These are phyloP conservation scores for Clavulina sp. DNA, from an alignment of 768 basidiomycete genomes.

Conservation along the genomic window DNA sequence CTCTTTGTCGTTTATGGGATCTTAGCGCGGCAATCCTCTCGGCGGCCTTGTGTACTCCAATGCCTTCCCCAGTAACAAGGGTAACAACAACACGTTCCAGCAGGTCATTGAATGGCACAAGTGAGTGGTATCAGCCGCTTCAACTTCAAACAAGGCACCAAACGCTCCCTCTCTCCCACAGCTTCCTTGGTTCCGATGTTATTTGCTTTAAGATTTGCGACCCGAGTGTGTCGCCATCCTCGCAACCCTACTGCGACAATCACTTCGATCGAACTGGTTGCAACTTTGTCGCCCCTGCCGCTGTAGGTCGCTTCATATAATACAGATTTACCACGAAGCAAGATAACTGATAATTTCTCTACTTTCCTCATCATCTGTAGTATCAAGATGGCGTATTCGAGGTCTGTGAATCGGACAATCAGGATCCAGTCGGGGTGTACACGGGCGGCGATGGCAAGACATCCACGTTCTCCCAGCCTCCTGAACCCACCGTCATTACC, in stretches of 20 bases:
- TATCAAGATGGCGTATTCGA: slow-evolving; percentile 13
- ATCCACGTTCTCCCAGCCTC: neutral
- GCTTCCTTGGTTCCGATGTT: slow-evolving; percentile 16
- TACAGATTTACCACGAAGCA: no score
- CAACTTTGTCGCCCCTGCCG: slow-evolving; percentile 12
- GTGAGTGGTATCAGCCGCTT: slow-evolving; percentile 1
- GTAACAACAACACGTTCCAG: slow-evolving; percentile 8
- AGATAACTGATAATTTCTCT: neutral
- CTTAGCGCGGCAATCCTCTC: slow-evolving; percentile 11
- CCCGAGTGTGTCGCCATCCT: slow-evolving; percentile 11
- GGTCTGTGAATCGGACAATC: slow-evolving; percentile 15
- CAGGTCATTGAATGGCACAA: slow-evolving; percentile 14
- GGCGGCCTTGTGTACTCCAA: slow-evolving; percentile 14
- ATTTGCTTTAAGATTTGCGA: slow-evolving; percentile 22
- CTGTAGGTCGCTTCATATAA: neutral
- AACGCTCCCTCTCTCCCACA: neutral
- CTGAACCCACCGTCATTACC: slow-evolving; percentile 11
- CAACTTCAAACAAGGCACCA: neutral
- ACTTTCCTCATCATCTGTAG: neutral
- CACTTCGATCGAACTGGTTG: slow-evolving; percentile 14
- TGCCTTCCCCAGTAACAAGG: slow-evolving; percentile 9
- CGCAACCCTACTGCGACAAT: slow-evolving; percentile 12
- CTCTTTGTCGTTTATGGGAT: neutral
- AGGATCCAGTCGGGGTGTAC: slow-evolving; percentile 13
- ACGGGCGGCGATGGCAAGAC: slow-evolving; percentile 11